Evolutionary conservation across 192 early-diverging fungal genomes (phyloP).

Genomic region (Podila epicladia): DNA sequence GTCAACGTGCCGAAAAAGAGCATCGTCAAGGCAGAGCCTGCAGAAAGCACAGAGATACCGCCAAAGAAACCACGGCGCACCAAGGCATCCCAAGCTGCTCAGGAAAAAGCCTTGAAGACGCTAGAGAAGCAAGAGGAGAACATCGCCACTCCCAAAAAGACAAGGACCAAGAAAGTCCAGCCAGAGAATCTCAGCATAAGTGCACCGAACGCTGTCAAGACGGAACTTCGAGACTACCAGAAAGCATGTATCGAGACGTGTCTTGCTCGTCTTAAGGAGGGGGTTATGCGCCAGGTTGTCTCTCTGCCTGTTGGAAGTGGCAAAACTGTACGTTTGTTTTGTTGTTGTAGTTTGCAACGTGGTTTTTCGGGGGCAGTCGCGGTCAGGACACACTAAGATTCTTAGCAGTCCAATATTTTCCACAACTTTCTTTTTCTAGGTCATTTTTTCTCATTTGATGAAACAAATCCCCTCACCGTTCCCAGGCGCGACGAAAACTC

Average conservation of each 20-base stretch:
- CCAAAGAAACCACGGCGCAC: not conserved
- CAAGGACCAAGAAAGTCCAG: not conserved
- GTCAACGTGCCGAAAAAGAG: not conserved
- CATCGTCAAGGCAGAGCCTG: not conserved
- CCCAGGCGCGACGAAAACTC: slow-evolving; percentile 72
- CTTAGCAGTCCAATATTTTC: not conserved
- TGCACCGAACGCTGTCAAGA: not conserved
- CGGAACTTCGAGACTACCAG: slow-evolving; percentile 82
- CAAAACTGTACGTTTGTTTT: slow-evolving; percentile 73
- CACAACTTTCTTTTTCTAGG: slow-evolving; percentile 39
- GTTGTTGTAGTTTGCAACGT: not conserved
- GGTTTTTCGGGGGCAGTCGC: not conserved
- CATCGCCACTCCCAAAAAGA: slow-evolving; percentile 3
- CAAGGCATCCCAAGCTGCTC: no score
- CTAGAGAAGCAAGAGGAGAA: not conserved
- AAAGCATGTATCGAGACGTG: slow-evolving; percentile 82
- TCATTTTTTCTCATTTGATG: slow-evolving; percentile 87
- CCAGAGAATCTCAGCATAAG: not conserved
- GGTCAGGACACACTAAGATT: not conserved
- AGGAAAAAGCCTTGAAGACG: not conserved
- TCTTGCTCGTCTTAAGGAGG: slow-evolving; percentile 63
- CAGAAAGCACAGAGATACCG: slow-evolving; percentile 1
- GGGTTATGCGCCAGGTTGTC: slow-evolving; percentile 78
- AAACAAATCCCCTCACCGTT: slow-evolving; percentile 67
- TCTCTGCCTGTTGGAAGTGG: slow-evolving; percentile 86